phyloP scores from a whole-genome alignment of 768 basidiomycete genomes.

The Russula virescens region DNA sequence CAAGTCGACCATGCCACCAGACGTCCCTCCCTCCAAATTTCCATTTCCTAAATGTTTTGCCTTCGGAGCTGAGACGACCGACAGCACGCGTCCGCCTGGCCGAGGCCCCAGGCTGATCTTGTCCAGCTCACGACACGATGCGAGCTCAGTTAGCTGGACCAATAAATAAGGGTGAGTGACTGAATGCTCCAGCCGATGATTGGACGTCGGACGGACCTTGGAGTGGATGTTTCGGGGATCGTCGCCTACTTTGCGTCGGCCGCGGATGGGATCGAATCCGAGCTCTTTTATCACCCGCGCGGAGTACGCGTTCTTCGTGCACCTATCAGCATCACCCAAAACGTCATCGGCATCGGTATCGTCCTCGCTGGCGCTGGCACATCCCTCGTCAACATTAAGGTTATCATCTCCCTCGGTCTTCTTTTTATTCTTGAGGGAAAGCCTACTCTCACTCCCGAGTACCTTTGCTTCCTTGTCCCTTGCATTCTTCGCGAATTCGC shows the following conservation, averaged over 20 bases:
- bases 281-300: conserved; percentile 61
- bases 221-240: conserved; percentile 37
- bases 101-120: conserved; percentile 55
- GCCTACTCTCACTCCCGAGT: conserved; percentile 20
- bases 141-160: conserved; percentile 50
- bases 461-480: conserved; percentile 23
- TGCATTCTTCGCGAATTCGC: conserved; percentile 39
- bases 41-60: conserved; percentile 1
- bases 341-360: conserved; percentile 8
- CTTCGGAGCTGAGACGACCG: conserved; percentile 45
- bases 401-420: conserved; percentile 24
- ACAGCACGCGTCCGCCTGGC: conserved; percentile 59
- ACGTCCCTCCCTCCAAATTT: no score
- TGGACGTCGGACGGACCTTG: conserved; percentile 47
- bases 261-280: conserved; percentile 76
- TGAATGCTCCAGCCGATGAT: no score
- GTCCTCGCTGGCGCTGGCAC: neutral
- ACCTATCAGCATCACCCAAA: conserved; percentile 3
- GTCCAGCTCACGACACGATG: conserved; percentile 45
- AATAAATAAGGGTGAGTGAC: neutral
- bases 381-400: neutral
- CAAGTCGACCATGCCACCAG: no score
- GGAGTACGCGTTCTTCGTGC: conserved; percentile 50
- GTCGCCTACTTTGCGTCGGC: conserved; percentile 38
- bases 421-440: conserved; percentile 21